Base-by-base conservation (phyloP, 1,284 basidiomycete genomes). In the Cutaneotrichosporon dermatis region DNA sequence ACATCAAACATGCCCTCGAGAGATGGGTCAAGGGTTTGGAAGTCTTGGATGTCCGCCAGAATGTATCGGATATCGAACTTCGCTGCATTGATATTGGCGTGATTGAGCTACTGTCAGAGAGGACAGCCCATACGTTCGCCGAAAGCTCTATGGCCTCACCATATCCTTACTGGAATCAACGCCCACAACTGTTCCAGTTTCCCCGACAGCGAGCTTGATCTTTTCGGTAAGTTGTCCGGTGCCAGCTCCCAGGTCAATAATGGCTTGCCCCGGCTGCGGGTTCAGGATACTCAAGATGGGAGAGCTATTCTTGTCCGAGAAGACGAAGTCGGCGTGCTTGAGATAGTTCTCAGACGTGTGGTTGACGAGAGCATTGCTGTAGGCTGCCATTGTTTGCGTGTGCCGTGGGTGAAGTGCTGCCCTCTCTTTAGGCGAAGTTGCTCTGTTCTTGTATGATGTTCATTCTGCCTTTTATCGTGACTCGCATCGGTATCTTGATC, bases 171-270 rank as follows among this genome's bases (percentile, higher is more conserved):
- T 90, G 16, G 81, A 79, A 73, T 92, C 90, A 7, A 87, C 78
- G 0, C 88, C 90, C 2, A 87, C 79, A 3, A 89, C 83, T 5
- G 80, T 42, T 0, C 89, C 89, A 0, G 77, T 73, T 7, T 64
- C 62, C 12, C 83, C 82, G 0, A 90, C 86, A 8, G 80, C 68
- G 9, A 80, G 69, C 53, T 82, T 80, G 46, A 92, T 79, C 59
- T 82, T 77, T 45, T 82, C 65, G 0, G 88, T 88, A 12, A 92
- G 76, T 66, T 92, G 87, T 0, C 89, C 90, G 48, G 85, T 89
- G 4, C 90, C 90, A 69, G 90, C 92, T 4, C 90, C 90, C 43
- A 92, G 79, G 69, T 92, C 90, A 46, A 88, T 79, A 58, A 92
- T 86, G 48, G 79, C 78, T 65, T 92, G 87, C 2, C 88, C 88